These are phyloP conservation scores for Xylaria nigripes DNA, from an alignment of 495 filamentous ascomycete species.

Conservation along the genomic window DNA sequence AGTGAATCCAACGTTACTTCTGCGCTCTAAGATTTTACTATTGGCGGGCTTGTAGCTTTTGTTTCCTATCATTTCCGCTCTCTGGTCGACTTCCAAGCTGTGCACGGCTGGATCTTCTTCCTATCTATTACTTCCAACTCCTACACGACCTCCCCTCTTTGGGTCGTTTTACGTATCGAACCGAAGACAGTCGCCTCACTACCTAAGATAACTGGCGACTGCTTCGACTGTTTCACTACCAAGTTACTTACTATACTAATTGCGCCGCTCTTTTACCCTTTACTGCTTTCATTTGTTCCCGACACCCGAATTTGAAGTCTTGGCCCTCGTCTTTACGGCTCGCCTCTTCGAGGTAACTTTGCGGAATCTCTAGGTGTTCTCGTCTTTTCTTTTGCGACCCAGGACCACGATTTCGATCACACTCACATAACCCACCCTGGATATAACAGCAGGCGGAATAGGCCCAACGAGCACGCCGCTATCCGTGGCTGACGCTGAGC, in stretches of 20 bases:
- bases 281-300: not conserved
- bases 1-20: not conserved
- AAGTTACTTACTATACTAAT: not conserved
- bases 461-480: slow-evolving; percentile 4
- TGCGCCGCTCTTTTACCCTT: not conserved
- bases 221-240: not conserved
- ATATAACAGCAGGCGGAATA: not conserved
- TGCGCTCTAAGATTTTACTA: not conserved
- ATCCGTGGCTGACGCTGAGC: slow-evolving; percentile 18
- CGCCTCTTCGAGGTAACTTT: not conserved
- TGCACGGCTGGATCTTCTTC: not conserved
- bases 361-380: not conserved
- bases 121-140: not conserved
- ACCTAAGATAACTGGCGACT: not conserved
- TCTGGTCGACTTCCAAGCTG: not conserved
- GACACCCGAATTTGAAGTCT: not conserved
- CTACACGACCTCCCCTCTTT: not conserved
- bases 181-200: not conserved
- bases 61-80: not conserved
- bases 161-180: not conserved
- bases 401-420: not conserved
- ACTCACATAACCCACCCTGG: not conserved
- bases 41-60: not conserved
- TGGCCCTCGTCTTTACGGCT: not conserved
- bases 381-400: not conserved